Percentiles rank a stretch among this genome's conserved stretches.
Conservation (phyloP, 78 protist species). For the Protostelium mycophagum region DNA sequence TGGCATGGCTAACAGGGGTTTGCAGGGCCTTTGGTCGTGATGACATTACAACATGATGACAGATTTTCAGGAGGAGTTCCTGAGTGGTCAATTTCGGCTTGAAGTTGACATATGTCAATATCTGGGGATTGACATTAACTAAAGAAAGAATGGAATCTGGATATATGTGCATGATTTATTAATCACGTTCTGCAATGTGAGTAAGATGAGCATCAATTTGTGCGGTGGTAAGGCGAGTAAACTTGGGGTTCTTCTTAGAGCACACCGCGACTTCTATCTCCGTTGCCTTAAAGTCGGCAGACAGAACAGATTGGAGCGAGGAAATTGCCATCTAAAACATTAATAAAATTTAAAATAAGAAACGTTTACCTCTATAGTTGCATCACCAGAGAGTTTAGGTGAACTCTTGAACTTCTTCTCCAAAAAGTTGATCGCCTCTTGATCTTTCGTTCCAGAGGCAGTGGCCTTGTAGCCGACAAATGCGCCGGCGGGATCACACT, state of each 20-base stretch:
- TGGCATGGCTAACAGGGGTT: too few species aligned
- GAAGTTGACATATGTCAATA: too few species aligned
- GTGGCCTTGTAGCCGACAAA: conserved; percentile 83
- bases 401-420: conserved; percentile 92
- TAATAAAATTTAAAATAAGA: neutral
- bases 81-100: too few species aligned
- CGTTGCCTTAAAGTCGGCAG: conserved; percentile 83
- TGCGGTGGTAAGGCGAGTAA: conserved; percentile 49
- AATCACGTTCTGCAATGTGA: conserved; percentile 84
- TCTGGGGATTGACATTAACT: too few species aligned
- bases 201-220: conserved; percentile 86
- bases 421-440: conserved; percentile 88
- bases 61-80: too few species aligned
- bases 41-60: too few species aligned
- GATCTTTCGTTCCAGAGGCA: conserved; percentile 89
- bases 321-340: conserved; percentile 81
- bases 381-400: conserved; percentile 65
- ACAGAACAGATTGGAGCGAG: conserved; percentile 78
- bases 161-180: too few species aligned
- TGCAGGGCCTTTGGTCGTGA: too few species aligned
- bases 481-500: conserved; percentile 94
- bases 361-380: conserved; percentile 45
- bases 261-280: conserved; percentile 90
- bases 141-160: too few species aligned
- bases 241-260: conserved; percentile 32